Percentiles rank a stretch among this genome's conserved stretches.
Conservation (phyloP, 106 monocot genomes). For the Acorus calamus region DNA sequence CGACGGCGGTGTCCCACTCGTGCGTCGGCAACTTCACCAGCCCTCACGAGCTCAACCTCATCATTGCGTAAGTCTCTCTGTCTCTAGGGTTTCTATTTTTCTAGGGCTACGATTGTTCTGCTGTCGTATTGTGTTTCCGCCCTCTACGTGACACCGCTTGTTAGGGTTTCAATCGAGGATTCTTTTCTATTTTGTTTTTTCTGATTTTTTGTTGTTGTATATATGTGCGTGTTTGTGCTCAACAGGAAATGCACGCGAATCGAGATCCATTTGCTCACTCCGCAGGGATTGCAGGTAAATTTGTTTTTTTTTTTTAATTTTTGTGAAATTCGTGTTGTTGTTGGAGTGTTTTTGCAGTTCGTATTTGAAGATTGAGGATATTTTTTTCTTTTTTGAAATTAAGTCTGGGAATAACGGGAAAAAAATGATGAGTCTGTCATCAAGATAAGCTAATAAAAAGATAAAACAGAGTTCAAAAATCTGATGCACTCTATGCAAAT, state of each 20-base stretch:
- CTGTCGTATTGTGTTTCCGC: not conserved
- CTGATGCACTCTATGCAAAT: no score
- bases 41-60: constrained; percentile 94
- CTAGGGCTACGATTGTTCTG: not conserved
- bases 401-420: no score
- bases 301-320: not conserved
- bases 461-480: no score
- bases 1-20: constrained; percentile 93
- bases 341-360: no score
- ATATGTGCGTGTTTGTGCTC: no score
- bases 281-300: constrained; percentile 95
- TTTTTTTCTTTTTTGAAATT: no score
- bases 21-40: constrained; percentile 98
- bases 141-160: not conserved
- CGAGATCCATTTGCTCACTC: constrained; percentile 92
- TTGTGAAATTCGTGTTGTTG: no score
- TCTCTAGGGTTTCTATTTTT: not conserved
- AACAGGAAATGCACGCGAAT: constrained; percentile 96
- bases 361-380: no score
- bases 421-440: no score
- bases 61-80: constrained; percentile 63
- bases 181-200: not conserved
- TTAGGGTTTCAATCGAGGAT: not conserved
- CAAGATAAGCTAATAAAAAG: no score
- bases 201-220: constrained; percentile 1